Evolutionary conservation across 2,329 filamentous ascomycete genomes (phyloP).

Genomic region (Colletotrichum magnum): DNA sequence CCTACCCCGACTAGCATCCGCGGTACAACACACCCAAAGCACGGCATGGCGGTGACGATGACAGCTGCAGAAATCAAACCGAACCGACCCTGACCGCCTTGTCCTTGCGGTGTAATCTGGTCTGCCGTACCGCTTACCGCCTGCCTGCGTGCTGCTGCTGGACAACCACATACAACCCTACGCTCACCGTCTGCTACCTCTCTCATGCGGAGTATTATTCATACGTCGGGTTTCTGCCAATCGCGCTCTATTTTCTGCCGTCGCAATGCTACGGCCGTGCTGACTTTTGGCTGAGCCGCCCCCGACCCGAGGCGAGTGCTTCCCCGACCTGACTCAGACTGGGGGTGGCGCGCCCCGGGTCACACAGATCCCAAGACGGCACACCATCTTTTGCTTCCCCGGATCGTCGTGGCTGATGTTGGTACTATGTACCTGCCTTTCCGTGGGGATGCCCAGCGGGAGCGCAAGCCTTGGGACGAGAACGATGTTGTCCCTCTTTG

Average conservation of each 20-base stretch:
- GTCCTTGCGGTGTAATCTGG: slow-evolving; percentile 3
- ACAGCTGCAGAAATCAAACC: slow-evolving; percentile 18
- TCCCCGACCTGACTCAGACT: slow-evolving; percentile 39
- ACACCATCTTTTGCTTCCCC: slow-evolving; percentile 29
- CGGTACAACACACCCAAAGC: slow-evolving; percentile 3
- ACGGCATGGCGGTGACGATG: slow-evolving; percentile 34
- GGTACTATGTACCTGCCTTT: too few species aligned
- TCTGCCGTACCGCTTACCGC: background rate
- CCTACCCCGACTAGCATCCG: background rate
- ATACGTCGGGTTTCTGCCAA: slow-evolving; percentile 6
- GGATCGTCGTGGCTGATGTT: slow-evolving; percentile 27
- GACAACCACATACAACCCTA: slow-evolving; percentile 6
- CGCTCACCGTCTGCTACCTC: background rate
- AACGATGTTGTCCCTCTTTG: slow-evolving; percentile 21
- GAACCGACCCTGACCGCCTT: slow-evolving; percentile 24
- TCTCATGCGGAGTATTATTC: slow-evolving; percentile 4
- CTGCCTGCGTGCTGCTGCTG: background rate
- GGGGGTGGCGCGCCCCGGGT: slow-evolving; percentile 33
- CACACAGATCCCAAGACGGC: slow-evolving; percentile 5
- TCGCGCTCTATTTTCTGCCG: slow-evolving; percentile 5
- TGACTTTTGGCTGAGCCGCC: slow-evolving; percentile 12
- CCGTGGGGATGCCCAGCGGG: too few species aligned
- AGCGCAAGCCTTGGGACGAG: slow-evolving; percentile 26
- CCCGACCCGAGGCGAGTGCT: slow-evolving; percentile 17
- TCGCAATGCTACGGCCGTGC: slow-evolving; percentile 13